Base-by-base conservation (phyloP, 2,329 filamentous ascomycete genomes). In the Geosmithia flava region DNA sequence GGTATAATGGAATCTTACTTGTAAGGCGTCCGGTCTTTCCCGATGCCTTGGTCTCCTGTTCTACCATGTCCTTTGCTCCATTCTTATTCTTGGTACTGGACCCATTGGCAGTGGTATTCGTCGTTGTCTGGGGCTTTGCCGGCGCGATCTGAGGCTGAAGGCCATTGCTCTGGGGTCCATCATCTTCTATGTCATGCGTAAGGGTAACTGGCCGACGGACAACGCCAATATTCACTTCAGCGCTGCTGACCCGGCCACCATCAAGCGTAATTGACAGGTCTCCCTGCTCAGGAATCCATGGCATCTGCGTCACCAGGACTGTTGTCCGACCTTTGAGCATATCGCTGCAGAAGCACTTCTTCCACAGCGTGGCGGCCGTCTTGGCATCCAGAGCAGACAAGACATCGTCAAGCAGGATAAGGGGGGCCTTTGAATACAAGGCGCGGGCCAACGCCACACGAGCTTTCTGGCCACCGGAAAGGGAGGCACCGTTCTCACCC, bases 331-430 rank as follows among this genome's bases (percentile, higher is more conserved):
- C 74, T 19, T 64, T 65, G 10, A 81, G 64, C 23, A 81, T 55
- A 45, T 76, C 72, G 44, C 69, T 66, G 50, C 76, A 78, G 55
- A 81, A 80, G 53, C 74, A 78, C 48, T 71, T 64, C 49, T 75
- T 69, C 71, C 76, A 80, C 2, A 81, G 66, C 2, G 68, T 63
- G 16, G 73, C 71, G 1, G 74, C 71, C 0, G 78, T 81, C 53
- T 77, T 76, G 17, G 76, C 69, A 53, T 81, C 77, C 1, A 81
- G 64, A 0, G 77, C 77, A 1, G 76, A 76, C 52, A 81, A 77
- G 2, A 80, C 68, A 50, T 81, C 77, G 52, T 81, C 77, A 1
- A 81, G 68, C 1, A 81, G 62, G 20, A 80, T 61, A 2, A 79
- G 63, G 2, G 72, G 65, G 0, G 76, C 69, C 48, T 71, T 72